Evolutionary conservation across 2,329 filamentous ascomycete genomes (phyloP), one percentile per base, ranked within the genome.

Genomic region (Aspergillus fischeri): DNA sequence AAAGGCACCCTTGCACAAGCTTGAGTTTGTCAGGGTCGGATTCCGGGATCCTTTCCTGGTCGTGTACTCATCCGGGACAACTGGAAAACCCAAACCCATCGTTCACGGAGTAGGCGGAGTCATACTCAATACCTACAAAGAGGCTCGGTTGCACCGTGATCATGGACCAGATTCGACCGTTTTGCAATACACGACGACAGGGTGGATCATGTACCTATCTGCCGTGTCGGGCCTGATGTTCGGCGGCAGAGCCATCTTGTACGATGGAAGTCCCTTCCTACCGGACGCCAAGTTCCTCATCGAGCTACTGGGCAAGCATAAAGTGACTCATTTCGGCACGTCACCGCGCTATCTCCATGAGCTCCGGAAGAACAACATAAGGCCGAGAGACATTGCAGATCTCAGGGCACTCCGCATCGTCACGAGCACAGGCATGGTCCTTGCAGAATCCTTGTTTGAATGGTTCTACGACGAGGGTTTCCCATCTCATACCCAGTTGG

Each of bases 171-270:
- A 70, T 7, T 79, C 70, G 17, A 77, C 80, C 0, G 68, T 74
- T 8, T 62, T 87, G 35, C 85, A 87, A 66, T 87, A 84, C 65
- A 87, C 86, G 1, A 88, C 86, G 0, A 91, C 88, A 0, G 88
- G 89, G 0, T 95, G 91, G 91, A 94, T 96, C 74, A 95, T 96
- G 91, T 94, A 93, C 69, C 77, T 92, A 8, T 75, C 79, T 2
- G 83, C 81, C 41, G 77, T 90, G 0, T 78, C 80, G 21, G 77
- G 80, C 3, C 77, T 93, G 7, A 65, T 88, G 1, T 75, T 80
- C 42, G 89, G 90, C 7, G 79, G 80, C 0, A 80, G 84, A 5
- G 78, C 82, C 1, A 73, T 95, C 1, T 77, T 93, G n/a, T 95
- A 95, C 70, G 91, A 95, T 68, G 91, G 91, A 3, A 91, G 86